A percentile compares a stretch with the other conserved stretches of the same genome.
These are phyloP conservation scores for Yamadazyma epiphylla DNA, from an alignment of 1,139 yeast species.

Conservation along the genomic window DNA sequence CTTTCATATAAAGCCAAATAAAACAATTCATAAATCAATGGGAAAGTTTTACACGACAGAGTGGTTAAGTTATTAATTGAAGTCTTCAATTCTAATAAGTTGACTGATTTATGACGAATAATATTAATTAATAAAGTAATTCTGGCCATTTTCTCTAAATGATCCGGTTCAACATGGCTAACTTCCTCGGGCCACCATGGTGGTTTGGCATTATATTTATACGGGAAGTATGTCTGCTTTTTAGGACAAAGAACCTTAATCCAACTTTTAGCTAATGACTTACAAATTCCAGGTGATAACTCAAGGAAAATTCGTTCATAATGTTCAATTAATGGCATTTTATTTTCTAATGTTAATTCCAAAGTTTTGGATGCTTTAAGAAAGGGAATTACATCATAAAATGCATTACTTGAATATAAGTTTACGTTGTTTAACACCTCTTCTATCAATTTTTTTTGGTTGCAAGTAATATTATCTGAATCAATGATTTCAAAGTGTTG, in stretches of 20 bases:
- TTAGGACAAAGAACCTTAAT: conserved; percentile 61
- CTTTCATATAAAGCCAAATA: conserved; percentile 28
- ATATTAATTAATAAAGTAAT: conserved; percentile 45
- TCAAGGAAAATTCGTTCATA: conserved; percentile 16
- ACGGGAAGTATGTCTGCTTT: conserved; percentile 64
- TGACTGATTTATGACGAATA: conserved; percentile 22
- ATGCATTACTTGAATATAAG: conserved; percentile 7
- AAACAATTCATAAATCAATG: conserved; percentile 20
- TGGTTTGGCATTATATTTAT: conserved; percentile 55
- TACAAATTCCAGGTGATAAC: conserved; percentile 51
- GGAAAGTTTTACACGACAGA: conserved; percentile 1
- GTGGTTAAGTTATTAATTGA: conserved; percentile 1
- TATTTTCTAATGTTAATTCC: neutral
- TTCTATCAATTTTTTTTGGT: conserved; percentile 8
- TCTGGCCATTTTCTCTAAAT: conserved; percentile 57
- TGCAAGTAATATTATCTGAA: no score
- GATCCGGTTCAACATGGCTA: conserved; percentile 72
- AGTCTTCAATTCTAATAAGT: conserved; percentile 19
- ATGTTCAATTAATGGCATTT: conserved; percentile 8
- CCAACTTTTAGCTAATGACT: conserved; percentile 64
- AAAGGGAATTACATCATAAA: conserved; percentile 13
- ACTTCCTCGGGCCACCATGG: conserved; percentile 67
- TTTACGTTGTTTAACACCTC: conserved; percentile 6
- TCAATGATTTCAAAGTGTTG: no score
- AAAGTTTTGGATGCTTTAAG: conserved; percentile 1